phyloP scores from a whole-genome alignment of 2,329 filamentous ascomycete genomes.

The Pseudopyrenochaeta lycopersici region DNA sequence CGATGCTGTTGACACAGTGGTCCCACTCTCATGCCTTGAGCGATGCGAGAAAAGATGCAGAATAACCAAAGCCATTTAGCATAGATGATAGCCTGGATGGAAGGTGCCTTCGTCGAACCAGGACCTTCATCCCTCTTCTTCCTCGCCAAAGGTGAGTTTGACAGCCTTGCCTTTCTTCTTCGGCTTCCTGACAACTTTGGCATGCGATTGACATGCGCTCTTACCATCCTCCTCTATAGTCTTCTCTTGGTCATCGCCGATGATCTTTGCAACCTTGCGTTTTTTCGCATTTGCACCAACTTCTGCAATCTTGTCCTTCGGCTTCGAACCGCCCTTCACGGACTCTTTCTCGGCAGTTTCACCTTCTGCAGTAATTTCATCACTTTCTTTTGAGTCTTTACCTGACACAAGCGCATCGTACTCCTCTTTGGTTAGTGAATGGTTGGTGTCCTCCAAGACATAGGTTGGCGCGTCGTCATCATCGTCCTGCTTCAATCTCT shows the following conservation, averaged over 20 bases:
- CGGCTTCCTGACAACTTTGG: conserved; percentile 38
- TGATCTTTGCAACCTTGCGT: conserved; percentile 48
- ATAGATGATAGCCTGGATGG: neutral
- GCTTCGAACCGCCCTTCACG: conserved; percentile 13
- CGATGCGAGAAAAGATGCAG: too few relatives aligned
- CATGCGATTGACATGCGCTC: conserved; percentile 11
- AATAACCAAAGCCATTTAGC: too few relatives aligned
- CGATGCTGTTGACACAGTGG: too few relatives aligned
- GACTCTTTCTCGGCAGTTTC: conserved; percentile 7
- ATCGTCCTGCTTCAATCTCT: conserved; percentile 63
- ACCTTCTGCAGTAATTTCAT: conserved; percentile 9
- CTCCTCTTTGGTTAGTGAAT: conserved; percentile 64
- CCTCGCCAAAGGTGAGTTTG: conserved; percentile 50
- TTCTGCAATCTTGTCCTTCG: conserved; percentile 43
- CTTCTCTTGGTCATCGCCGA: conserved; percentile 40
- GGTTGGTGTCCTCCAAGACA: conserved; percentile 76
- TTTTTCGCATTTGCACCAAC: conserved; percentile 47
- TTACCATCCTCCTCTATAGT: conserved; percentile 16
- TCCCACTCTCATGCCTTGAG: too few relatives aligned
- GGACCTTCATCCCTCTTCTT: conserved; percentile 37
- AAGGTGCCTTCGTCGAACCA: neutral
- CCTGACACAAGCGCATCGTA: conserved; percentile 55
- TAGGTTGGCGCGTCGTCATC: conserved; percentile 80
- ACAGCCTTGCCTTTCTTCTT: conserved; percentile 49
- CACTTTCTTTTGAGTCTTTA: conserved; percentile 29